Conservation (phyloP, 1,284 basidiomycete genomes). For the Thelephora terrestris region DNA sequence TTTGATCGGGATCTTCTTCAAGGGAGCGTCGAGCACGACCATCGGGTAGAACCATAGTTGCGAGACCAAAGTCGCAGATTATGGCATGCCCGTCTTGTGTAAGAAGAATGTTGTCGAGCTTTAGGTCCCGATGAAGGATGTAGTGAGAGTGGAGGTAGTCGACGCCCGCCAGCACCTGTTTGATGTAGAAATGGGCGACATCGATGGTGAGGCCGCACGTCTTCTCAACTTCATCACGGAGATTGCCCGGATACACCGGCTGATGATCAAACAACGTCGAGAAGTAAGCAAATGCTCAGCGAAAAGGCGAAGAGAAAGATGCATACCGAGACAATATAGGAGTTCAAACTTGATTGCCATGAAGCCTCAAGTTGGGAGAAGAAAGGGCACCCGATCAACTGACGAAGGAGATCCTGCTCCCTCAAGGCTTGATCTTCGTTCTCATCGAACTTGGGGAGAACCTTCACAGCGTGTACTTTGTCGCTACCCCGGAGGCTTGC, state of each 20-base stretch:
- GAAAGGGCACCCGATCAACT: neutral
- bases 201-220: slow-evolving; percentile 8
- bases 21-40: neutral
- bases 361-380: slow-evolving; percentile 6
- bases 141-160: slow-evolving; percentile 38
- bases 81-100: slow-evolving; percentile 37
- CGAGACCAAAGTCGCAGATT: slow-evolving; percentile 56
- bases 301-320: neutral
- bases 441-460: slow-evolving; percentile 5
- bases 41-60: slow-evolving; percentile 11
- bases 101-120: slow-evolving; percentile 55
- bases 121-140: slow-evolving; percentile 58
- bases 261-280: slow-evolving; percentile 2
- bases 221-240: neutral
- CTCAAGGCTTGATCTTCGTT: slow-evolving; percentile 4
- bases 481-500: slow-evolving; percentile 2
- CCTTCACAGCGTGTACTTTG: slow-evolving; percentile 8
- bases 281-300: neutral
- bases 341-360: slow-evolving; percentile 7
- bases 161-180: slow-evolving; percentile 15
- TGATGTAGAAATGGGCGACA: slow-evolving; percentile 13
- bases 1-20: neutral
- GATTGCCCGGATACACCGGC: slow-evolving; percentile 12
- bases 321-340: slow-evolving; percentile 9
- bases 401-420: slow-evolving; percentile 8